phyloP scores from a whole-genome alignment of 1,284 basidiomycete genomes.

The Pseudozyma tsukubaensis region DNA sequence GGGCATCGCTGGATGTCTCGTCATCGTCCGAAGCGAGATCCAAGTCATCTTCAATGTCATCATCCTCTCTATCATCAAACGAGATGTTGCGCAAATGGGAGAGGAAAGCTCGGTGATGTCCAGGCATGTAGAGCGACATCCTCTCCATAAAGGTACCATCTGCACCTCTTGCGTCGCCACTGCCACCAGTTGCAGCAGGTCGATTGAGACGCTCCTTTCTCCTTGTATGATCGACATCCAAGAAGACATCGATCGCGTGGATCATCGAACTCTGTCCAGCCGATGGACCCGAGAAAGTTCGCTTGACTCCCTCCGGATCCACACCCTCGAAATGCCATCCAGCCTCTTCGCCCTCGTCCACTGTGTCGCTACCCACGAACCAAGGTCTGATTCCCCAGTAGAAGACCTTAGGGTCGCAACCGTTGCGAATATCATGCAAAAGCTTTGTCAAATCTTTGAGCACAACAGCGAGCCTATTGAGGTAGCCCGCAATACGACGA shows the following conservation, averaged over 20 bases:
- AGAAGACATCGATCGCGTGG: slow-evolving; percentile 88
- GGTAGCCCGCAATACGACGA: slow-evolving; percentile 71
- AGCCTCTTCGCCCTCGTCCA: slow-evolving; percentile 56
- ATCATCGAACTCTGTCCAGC: slow-evolving; percentile 91
- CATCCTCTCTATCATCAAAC: slow-evolving; percentile 39
- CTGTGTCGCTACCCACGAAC: slow-evolving; percentile 86
- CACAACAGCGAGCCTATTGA: slow-evolving; percentile 76
- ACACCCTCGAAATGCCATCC: slow-evolving; percentile 87
- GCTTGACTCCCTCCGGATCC: slow-evolving; percentile 70
- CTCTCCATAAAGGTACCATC: slow-evolving; percentile 65
- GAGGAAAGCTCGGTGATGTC: slow-evolving; percentile 83
- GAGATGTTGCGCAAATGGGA: slow-evolving; percentile 75
- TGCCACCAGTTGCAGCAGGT: slow-evolving; percentile 9
- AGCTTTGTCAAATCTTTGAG: slow-evolving; percentile 72
- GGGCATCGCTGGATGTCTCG: not conserved
- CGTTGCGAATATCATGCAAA: slow-evolving; percentile 73
- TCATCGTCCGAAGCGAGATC: not conserved
- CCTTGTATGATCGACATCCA: slow-evolving; percentile 79
- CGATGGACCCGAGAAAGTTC: slow-evolving; percentile 80
- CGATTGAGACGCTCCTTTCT: slow-evolving; percentile 43
- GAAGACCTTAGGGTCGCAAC: slow-evolving; percentile 83
- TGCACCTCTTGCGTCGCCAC: slow-evolving; percentile 26
- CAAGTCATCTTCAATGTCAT: slow-evolving; percentile 1
- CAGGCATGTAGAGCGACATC: slow-evolving; percentile 59
- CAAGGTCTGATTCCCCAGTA: slow-evolving; percentile 89